Conservation (phyloP, 2,329 filamentous ascomycete genomes). For the Septoria linicola region DNA sequence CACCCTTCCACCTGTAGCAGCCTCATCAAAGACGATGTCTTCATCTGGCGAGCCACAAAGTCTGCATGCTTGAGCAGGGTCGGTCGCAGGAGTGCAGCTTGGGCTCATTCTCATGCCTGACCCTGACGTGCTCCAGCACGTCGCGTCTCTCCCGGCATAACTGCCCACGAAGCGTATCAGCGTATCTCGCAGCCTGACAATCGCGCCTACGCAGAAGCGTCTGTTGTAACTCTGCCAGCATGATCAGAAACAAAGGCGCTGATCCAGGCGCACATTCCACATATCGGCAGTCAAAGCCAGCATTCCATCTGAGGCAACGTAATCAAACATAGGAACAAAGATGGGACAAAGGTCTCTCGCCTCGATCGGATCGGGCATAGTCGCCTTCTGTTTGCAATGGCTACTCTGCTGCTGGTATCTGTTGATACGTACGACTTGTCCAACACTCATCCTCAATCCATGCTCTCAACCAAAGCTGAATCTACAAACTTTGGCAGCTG, state of each 20-base stretch:
- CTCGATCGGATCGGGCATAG: neutral
- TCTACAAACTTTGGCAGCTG: neutral
- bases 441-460: neutral
- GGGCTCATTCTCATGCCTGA: too few relatives aligned
- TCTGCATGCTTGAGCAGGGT: too few relatives aligned
- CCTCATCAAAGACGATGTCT: too few relatives aligned
- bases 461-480: conserved; percentile 6
- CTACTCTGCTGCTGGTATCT: neutral
- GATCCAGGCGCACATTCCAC: too few relatives aligned
- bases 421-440: neutral
- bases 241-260: neutral
- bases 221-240: too few relatives aligned
- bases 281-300: neutral
- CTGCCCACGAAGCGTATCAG: too few relatives aligned
- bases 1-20: neutral
- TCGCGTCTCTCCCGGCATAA: too few relatives aligned
- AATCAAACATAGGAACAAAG: conserved; percentile 15
- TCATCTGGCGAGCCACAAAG: too few relatives aligned
- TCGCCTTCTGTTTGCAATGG: neutral
- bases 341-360: conserved; percentile 12
- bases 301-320: conserved; percentile 13
- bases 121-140: too few relatives aligned
- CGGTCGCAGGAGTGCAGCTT: too few relatives aligned
- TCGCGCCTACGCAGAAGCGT: too few relatives aligned
- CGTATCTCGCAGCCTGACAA: too few relatives aligned